Conservation (phyloP, 805 yeast species). For the Phaffomyces thermotolerans region DNA sequence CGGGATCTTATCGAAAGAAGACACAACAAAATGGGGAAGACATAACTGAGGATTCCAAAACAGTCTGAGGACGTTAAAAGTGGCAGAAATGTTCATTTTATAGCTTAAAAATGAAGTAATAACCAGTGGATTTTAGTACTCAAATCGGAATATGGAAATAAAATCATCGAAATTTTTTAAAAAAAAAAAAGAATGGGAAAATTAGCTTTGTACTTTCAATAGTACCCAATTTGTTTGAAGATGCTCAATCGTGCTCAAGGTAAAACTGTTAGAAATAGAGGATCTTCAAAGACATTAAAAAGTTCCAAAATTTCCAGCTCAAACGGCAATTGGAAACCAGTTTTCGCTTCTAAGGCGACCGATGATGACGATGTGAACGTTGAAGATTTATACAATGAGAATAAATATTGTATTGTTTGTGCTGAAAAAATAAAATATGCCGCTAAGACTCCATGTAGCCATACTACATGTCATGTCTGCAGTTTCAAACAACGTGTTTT, state of each 20-base stretch:
- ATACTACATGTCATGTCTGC: conserved; percentile 77
- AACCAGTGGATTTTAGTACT: too few species aligned
- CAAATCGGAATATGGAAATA: too few species aligned
- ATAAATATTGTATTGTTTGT: conserved; percentile 69
- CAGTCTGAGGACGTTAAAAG: conserved; percentile 57
- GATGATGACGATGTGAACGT: conserved; percentile 8
- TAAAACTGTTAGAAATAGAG: too few species aligned
- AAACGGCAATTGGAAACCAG: conserved; percentile 5
- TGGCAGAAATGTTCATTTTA: conserved; percentile 67
- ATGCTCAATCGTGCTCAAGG: too few species aligned
- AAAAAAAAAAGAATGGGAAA: not conserved
- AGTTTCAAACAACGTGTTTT: conserved; percentile 76
- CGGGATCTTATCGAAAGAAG: conserved; percentile 53
- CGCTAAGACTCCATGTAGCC: conserved; percentile 78
- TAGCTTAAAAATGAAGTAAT: not conserved
- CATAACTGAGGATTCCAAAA: conserved; percentile 59
- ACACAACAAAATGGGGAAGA: conserved; percentile 52
- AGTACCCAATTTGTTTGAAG: too few species aligned
- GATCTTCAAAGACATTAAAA: too few species aligned
- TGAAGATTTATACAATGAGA: conserved; percentile 31
- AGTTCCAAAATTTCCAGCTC: not conserved
- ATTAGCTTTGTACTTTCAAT: too few species aligned
- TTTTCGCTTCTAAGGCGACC: conserved; percentile 1
- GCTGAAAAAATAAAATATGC: conserved; percentile 60
- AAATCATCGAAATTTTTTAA: not conserved